Evolutionary conservation across 1,284 basidiomycete genomes (phyloP).

Genomic region (Bondarzewia mesenterica): DNA sequence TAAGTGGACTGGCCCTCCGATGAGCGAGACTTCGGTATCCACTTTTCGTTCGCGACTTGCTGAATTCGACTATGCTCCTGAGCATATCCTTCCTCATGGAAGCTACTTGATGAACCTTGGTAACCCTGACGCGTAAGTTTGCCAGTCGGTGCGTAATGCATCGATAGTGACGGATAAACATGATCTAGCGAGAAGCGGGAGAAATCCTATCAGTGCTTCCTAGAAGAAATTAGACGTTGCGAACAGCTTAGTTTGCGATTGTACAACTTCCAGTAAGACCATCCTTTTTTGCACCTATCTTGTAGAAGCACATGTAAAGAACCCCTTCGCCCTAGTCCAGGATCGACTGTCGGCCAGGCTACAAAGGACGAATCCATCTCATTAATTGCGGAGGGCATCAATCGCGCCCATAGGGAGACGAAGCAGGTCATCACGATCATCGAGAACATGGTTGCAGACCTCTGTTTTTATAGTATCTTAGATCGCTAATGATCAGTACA

Average conservation of each 20-base stretch:
- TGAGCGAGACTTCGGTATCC: constrained; percentile 40
- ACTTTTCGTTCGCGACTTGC: constrained; percentile 52
- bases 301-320: not conserved
- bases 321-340: constrained; percentile 45
- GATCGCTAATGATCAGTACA: constrained; percentile 19
- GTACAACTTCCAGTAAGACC: constrained; percentile 81
- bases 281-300: not conserved
- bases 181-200: constrained; percentile 56
- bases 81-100: constrained; percentile 71
- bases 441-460: constrained; percentile 69
- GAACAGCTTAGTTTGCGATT: constrained; percentile 67
- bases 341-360: constrained; percentile 68
- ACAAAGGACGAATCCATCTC: constrained; percentile 55
- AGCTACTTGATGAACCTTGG: constrained; percentile 84
- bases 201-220: constrained; percentile 74
- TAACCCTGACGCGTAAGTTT: constrained; percentile 63
- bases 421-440: constrained; percentile 58
- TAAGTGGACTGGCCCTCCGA: constrained; percentile 64
- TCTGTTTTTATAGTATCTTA: not conserved
- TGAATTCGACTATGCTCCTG: constrained; percentile 48
- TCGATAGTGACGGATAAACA: not conserved
- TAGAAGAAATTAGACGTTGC: constrained; percentile 80
- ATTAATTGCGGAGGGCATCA: constrained; percentile 69
- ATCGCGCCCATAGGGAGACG: constrained; percentile 69
- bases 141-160: not conserved